A percentile compares a stretch with the other conserved stretches of the same genome.
Conservation (phyloP, 345 rosid species). For the Chamaenerion angustifolium region DNA sequence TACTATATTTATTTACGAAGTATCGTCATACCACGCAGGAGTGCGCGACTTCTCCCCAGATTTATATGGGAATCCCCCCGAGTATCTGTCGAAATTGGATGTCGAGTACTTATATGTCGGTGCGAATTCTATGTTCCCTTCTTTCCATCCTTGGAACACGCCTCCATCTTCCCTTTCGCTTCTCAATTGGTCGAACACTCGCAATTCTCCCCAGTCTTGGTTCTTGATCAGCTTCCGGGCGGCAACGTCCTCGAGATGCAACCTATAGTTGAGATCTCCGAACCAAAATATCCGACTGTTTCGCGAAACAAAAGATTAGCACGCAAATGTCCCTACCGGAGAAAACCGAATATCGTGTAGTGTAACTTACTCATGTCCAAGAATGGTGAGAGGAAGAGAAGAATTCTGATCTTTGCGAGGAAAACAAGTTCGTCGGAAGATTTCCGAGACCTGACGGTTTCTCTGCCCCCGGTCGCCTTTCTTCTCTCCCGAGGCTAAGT, state of each 20-base stretch:
- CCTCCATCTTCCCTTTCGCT: slow-evolving; percentile 53
- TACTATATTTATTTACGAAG: too few relatives aligned
- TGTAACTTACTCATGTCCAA: slow-evolving; percentile 54
- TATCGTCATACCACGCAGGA: slow-evolving; percentile 55
- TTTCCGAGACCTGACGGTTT: slow-evolving; percentile 58
- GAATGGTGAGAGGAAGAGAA: slow-evolving; percentile 42
- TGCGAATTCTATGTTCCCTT: slow-evolving; percentile 46
- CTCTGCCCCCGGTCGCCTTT: slow-evolving; percentile 43
- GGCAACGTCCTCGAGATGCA: slow-evolving; percentile 36
- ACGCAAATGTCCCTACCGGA: too few relatives aligned
- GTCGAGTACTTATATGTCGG: too few relatives aligned
- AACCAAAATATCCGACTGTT: slow-evolving; percentile 66
- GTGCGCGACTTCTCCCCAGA: slow-evolving; percentile 60
- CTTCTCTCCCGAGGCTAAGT: slow-evolving; percentile 63
- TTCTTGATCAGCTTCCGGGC: slow-evolving; percentile 41
- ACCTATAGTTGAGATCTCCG: slow-evolving; percentile 69
- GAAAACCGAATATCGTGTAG: not conserved
- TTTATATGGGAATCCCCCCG: slow-evolving; percentile 31
- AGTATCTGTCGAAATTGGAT: slow-evolving; percentile 36
- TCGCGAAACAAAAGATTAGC: slow-evolving; percentile 5
- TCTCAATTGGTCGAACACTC: slow-evolving; percentile 50
- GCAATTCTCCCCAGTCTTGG: slow-evolving; percentile 55
- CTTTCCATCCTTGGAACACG: slow-evolving; percentile 59
- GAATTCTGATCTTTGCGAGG: slow-evolving; percentile 21
- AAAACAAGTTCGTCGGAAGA: slow-evolving; percentile 38